Evolutionary conservation across 768 basidiomycete species (phyloP).

Genomic region (Phallus indusiatus): DNA sequence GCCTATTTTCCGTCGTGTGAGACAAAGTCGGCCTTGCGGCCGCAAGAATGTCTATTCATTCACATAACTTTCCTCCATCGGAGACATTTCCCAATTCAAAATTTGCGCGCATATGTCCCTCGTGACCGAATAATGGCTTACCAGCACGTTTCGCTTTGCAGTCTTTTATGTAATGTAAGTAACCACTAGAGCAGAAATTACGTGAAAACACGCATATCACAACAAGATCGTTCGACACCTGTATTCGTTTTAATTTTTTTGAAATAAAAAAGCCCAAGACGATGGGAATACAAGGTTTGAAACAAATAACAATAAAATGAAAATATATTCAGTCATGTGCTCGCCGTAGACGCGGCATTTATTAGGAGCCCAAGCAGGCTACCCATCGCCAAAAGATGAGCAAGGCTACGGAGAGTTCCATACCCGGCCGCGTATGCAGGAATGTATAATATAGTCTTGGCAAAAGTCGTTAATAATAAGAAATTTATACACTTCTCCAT

Average conservation of each 20-base stretch:
- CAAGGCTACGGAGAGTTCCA: neutral
- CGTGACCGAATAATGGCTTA: neutral
- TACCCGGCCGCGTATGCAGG: neutral
- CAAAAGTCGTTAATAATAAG: neutral
- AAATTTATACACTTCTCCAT: neutral
- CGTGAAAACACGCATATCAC: too few species aligned
- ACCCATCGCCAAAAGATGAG: neutral
- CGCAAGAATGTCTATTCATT: too few species aligned
- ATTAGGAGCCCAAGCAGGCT: neutral
- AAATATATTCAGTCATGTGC: neutral
- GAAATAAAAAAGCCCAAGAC: too few species aligned
- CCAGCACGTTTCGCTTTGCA: neutral
- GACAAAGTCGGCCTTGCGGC: neutral
- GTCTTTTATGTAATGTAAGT: too few species aligned
- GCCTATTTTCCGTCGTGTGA: neutral
- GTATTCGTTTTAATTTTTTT: too few species aligned
- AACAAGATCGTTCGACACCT: too few species aligned
- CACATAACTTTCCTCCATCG: too few species aligned
- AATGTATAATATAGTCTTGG: neutral
- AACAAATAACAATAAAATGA: neutral
- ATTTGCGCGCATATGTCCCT: neutral
- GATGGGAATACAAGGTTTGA: neutral
- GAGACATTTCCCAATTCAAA: too few species aligned
- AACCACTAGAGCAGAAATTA: too few species aligned
- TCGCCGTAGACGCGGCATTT: neutral